These are phyloP conservation scores for Wickerhamiella domercqiae DNA, from an alignment of 805 yeast species.

Conservation along the genomic window DNA sequence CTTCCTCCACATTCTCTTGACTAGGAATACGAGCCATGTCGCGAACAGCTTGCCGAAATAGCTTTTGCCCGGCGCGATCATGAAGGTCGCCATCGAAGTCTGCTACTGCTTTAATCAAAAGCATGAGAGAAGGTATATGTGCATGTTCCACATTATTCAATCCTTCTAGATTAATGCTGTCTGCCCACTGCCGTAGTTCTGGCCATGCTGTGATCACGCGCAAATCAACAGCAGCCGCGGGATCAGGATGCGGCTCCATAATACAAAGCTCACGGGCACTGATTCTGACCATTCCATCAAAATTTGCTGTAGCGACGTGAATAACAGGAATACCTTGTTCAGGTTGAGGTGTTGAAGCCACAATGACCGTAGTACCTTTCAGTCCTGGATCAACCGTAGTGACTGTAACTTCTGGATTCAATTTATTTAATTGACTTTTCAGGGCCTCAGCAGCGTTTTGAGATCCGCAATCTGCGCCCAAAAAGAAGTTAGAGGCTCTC, in stretches of 20 bases:
- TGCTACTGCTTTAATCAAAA: constrained; percentile 41
- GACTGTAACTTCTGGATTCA: constrained; percentile 46
- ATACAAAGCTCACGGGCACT: constrained; percentile 46
- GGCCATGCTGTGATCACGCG: constrained; percentile 60
- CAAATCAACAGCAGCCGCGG: constrained; percentile 37
- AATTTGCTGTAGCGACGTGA: constrained; percentile 39
- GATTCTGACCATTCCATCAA: constrained; percentile 45
- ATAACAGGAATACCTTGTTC: constrained; percentile 36
- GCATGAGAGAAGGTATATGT: constrained; percentile 53
- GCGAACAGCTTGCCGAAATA: constrained; percentile 26
- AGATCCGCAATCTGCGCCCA: constrained; percentile 44
- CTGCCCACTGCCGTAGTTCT: constrained; percentile 38
- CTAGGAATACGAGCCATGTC: constrained; percentile 26
- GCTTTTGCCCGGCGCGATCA: constrained; percentile 26
- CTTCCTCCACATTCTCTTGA: constrained; percentile 39
- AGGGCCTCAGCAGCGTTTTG: constrained; percentile 28
- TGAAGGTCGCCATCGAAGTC: constrained; percentile 25
- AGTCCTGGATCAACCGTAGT: background rate
- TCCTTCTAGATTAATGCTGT: constrained; percentile 33
- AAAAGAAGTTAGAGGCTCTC: constrained; percentile 59
- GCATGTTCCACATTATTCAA: constrained; percentile 33
- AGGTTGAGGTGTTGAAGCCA: background rate
- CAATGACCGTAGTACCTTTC: background rate
- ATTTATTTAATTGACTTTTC: constrained; percentile 31
- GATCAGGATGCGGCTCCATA: constrained; percentile 56